These are phyloP conservation scores for Pseudofabraea citricarpa DNA, from an alignment of 2,329 filamentous ascomycete genomes.

Conservation along the genomic window DNA sequence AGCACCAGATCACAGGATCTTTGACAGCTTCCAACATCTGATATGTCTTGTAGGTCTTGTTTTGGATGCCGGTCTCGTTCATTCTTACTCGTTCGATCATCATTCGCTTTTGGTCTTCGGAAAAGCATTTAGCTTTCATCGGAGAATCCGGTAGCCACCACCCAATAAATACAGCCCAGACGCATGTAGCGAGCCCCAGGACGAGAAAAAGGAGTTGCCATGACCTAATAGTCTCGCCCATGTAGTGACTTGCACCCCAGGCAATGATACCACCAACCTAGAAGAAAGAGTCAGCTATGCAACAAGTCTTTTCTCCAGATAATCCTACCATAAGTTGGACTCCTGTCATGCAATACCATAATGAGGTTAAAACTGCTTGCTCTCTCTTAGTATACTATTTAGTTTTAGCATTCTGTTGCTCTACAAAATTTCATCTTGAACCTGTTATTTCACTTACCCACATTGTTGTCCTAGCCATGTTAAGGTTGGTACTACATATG, in stretches of 20 bases:
- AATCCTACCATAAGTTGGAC: constrained; percentile 29
- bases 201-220: constrained; percentile 40
- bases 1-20: constrained; percentile 24
- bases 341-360: constrained; percentile 31
- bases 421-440: too few species aligned
- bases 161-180: constrained; percentile 31
- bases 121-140: constrained; percentile 15
- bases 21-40: constrained; percentile 32
- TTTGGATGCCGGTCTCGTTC: constrained; percentile 21
- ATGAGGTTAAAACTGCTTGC: constrained; percentile 16
- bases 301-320: neutral
- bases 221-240: constrained; percentile 25
- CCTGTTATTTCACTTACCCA: constrained; percentile 7
- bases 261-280: constrained; percentile 34
- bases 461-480: constrained; percentile 18
- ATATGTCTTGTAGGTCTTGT: constrained; percentile 32
- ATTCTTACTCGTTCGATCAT: constrained; percentile 32
- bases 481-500: neutral
- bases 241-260: constrained; percentile 31
- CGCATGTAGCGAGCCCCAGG: constrained; percentile 32
- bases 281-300: neutral
- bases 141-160: constrained; percentile 24
- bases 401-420: too few species aligned
- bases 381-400: constrained; percentile 19
- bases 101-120: constrained; percentile 20